Evolutionary conservation across 1,284 basidiomycete genomes (phyloP), one percentile per base, ranked within the genome.

Genomic region (Marasmius fiardii): DNA sequence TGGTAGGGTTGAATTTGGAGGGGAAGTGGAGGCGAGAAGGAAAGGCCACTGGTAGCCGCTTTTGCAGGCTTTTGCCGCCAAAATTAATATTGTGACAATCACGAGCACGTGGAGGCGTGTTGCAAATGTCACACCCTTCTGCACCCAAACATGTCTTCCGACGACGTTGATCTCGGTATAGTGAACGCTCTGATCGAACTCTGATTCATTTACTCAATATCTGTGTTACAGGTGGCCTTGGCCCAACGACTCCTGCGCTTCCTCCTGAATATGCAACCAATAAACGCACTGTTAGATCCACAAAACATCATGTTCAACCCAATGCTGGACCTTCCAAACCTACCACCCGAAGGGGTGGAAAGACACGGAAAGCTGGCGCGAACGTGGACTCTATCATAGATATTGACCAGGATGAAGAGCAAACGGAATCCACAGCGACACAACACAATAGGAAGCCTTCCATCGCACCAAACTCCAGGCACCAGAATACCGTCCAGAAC

Each of bases 121-220:
- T 51, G n/a, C 14, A 34, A 26, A 35, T 51, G 39, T 23, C 50
- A 43, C 34, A 14, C 21, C n/a, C 26, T 33, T 44, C 26, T 14
- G 14, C 37, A 31, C n/a, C 26, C 12, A 4, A 23, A 33, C 52
- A 53, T 53, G 52, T 53, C 52, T 37, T 23, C 39, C 52, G 24
- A 43, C 39, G 52, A 53, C 39, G 21, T 21, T 44, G 53, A 54
- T 37, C 53, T 54, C 44, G 53, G 53, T 54, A 37, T 21, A 39
- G 24, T 43, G 21, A 16, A 16, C 20, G 10, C 23, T 12, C 14
- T 16, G 14, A 23, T 44, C 18, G 28, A 16, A 14, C 31, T 21
- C 12, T n/a, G 26, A 20, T 21, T 12, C 2, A n/a, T 39, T 20
- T 14, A 21, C n/a, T 18, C n/a, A 28, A 28, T 21, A 31, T 3